A percentile compares a stretch with the other conserved stretches of the same genome.
These are phyloP conservation scores for rapeseed (Brassica napus) DNA, from an alignment of 345 rosid species.

Conservation along the genomic window DNA sequence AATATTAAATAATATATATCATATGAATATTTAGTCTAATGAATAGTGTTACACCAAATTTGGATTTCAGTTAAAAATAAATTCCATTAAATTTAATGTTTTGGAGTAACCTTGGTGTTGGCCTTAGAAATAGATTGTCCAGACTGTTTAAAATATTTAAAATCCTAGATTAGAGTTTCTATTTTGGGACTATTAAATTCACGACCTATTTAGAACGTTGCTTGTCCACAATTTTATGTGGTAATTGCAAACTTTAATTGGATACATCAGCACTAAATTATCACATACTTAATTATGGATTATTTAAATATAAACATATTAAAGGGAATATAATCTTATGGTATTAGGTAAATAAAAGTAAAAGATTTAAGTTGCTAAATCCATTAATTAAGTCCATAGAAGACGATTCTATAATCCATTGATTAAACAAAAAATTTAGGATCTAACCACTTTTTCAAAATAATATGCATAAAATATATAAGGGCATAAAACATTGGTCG, in stretches of 20 bases:
- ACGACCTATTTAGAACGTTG: slow-evolving; percentile 3
- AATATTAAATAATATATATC: not conserved
- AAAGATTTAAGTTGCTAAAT: not conserved
- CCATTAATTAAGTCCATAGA: not conserved
- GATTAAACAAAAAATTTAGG: not conserved
- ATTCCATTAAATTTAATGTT: not conserved
- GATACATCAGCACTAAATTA: not conserved
- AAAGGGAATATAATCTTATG: slow-evolving; percentile 9
- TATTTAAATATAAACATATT: not conserved
- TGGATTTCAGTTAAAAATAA: not conserved
- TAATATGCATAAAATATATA: not conserved
- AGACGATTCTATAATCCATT: not conserved
- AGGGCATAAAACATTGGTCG: not conserved
- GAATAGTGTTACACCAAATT: not conserved
- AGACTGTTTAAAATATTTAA: not conserved
- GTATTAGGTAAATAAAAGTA: not conserved
- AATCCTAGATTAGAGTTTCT: not conserved
- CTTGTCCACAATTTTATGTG: not conserved
- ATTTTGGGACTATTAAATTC: not conserved
- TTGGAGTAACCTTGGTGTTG: not conserved
- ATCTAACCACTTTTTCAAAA: not conserved
- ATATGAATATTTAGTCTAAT: not conserved
- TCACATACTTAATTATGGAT: not conserved
- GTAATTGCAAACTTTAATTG: not conserved
- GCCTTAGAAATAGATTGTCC: not conserved